Evolutionary conservation across 2,329 filamentous ascomycete species (phyloP).

Genomic region (Cylindrodendrum hubeiense): DNA sequence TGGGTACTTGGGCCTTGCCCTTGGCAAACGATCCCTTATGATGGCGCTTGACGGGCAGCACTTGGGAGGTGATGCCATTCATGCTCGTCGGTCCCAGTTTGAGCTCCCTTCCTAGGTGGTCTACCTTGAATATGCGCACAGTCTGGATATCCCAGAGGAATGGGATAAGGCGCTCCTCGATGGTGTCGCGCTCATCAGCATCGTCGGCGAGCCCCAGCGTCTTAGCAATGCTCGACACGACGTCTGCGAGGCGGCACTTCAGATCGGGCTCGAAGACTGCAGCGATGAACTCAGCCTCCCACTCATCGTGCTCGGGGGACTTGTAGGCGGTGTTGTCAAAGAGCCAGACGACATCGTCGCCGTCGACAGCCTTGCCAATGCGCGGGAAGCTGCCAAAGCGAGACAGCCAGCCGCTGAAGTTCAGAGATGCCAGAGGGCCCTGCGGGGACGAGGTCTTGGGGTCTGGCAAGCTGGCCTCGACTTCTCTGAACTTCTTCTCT

Average conservation of each 20-base stretch:
- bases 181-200: conserved; percentile 68
- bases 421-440: conserved; percentile 50
- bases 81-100: conserved; percentile 77
- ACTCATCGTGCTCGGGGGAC: conserved; percentile 60
- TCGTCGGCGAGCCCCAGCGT: conserved; percentile 75
- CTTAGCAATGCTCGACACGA: conserved; percentile 78
- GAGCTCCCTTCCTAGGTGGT: conserved; percentile 63
- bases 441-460: conserved; percentile 48
- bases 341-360: conserved; percentile 84
- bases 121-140: conserved; percentile 74
- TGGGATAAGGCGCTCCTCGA: conserved; percentile 77
- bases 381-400: conserved; percentile 68
- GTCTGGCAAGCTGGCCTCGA: conserved; percentile 61
- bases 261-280: conserved; percentile 83
- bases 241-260: conserved; percentile 74
- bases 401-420: conserved; percentile 52
- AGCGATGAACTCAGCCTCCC: conserved; percentile 87
- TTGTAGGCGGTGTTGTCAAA: conserved; percentile 90
- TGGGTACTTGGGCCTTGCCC: conserved; percentile 63
- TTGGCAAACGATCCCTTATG: conserved; percentile 60
- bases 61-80: conserved; percentile 78
- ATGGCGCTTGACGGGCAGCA: conserved; percentile 63
- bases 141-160: conserved; percentile 84
- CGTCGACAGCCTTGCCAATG: conserved; percentile 69
- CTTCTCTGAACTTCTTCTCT: conserved; percentile 61